These are phyloP conservation scores for Neckera pumila DNA, from an alignment of 225 moss, liverwort and hornwort genomes.

Conservation along the genomic window DNA sequence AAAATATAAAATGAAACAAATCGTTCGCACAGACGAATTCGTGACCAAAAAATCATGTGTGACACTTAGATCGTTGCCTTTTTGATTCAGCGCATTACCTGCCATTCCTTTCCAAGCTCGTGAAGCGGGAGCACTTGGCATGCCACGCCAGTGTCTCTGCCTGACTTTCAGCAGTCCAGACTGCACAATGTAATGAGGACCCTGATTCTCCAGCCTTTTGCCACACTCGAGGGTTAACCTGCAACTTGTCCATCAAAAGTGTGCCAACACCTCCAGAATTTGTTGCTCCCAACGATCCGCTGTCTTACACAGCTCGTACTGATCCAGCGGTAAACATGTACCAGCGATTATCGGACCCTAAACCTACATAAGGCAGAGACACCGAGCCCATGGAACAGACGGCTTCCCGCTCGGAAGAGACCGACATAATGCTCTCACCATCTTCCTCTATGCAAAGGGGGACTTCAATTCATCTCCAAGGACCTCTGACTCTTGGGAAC, in stretches of 20 bases:
- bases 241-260: slow-evolving; percentile 28
- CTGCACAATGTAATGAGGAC: slow-evolving; percentile 9
- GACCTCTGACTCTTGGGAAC: neutral
- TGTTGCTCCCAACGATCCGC: neutral
- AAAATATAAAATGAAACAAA: neutral
- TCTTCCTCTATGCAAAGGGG: neutral
- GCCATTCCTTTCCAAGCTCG: slow-evolving; percentile 13
- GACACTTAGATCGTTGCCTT: neutral
- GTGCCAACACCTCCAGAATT: neutral
- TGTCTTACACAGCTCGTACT: slow-evolving; percentile 11
- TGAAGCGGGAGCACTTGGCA: slow-evolving; percentile 11
- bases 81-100: slow-evolving; percentile 13
- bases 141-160: slow-evolving; percentile 34
- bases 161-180: slow-evolving; percentile 42
- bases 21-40: neutral
- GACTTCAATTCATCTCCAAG: neutral
- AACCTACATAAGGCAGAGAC: slow-evolving; percentile 19
- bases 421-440: neutral
- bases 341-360: slow-evolving; percentile 47
- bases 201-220: slow-evolving; percentile 24
- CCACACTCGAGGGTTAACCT: slow-evolving; percentile 25
- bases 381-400: neutral
- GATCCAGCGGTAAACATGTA: slow-evolving; percentile 34
- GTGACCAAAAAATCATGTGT: neutral
- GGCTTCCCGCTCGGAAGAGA: neutral